Percentiles rank a stretch among this genome's conserved stretches.
Evolutionary conservation across 768 basidiomycete genomes (phyloP).

Genomic region (Gautieria morchelliformis): DNA sequence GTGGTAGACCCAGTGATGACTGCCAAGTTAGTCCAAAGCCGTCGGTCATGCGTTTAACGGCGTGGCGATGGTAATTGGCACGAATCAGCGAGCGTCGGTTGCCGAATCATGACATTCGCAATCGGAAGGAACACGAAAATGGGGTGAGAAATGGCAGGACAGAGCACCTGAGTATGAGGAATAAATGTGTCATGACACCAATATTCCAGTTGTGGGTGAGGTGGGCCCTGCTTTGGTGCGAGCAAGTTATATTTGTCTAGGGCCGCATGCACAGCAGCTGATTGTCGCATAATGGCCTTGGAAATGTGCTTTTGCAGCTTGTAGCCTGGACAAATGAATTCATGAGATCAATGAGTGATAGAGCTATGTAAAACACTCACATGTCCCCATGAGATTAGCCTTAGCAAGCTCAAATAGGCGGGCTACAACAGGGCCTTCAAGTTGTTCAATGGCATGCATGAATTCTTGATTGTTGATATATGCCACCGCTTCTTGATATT

Average conservation of each 20-base stretch:
- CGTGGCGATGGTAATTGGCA: no score
- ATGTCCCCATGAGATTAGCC: conserved; percentile 15
- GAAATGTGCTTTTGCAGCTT: conserved; percentile 25
- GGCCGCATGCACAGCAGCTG: conserved; percentile 9
- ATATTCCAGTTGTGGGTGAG: background rate
- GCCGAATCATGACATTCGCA: no score
- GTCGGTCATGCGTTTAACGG: no score
- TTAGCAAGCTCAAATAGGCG: conserved; percentile 23
- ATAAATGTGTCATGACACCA: no score
- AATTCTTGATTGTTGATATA: conserved; percentile 14
- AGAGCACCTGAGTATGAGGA: no score
- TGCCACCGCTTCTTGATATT: conserved; percentile 7
- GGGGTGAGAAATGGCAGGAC: no score
- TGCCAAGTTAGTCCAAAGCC: no score
- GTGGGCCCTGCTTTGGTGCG: background rate
- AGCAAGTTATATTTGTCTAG: conserved; percentile 3
- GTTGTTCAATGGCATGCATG: conserved; percentile 16
- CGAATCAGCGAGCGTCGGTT: no score
- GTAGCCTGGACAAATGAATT: conserved; percentile 20
- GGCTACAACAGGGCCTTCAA: conserved; percentile 23
- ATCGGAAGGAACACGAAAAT: no score
- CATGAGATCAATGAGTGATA: no score
- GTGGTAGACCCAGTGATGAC: no score
- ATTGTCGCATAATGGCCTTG: conserved; percentile 22
- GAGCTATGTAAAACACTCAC: conserved; percentile 9